Evolutionary conservation across 192 early-diverging fungal species (phyloP).

Genomic region (Lunasporangiospora selenospora): DNA sequence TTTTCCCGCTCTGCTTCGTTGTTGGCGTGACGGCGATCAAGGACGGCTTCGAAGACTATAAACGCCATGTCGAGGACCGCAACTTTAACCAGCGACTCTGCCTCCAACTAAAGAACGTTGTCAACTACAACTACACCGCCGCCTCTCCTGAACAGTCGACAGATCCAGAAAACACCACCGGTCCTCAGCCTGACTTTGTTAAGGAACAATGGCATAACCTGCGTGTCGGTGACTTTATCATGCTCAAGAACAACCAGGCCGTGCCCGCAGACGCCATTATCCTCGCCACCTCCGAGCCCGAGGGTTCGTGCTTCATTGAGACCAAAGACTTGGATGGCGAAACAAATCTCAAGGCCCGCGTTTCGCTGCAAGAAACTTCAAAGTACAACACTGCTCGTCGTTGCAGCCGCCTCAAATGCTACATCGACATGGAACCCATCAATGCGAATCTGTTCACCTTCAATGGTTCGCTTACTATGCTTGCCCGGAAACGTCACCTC

Average conservation of each 20-base stretch:
- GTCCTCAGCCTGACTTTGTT: slow-evolving; percentile 49
- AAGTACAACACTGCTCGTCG: slow-evolving; percentile 76
- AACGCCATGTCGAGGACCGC: slow-evolving; percentile 84
- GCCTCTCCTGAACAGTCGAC: slow-evolving; percentile 1
- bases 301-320: slow-evolving; percentile 85
- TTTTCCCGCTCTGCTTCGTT: slow-evolving; percentile 86
- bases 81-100: slow-evolving; percentile 78
- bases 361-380: slow-evolving; percentile 67
- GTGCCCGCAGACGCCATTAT: slow-evolving; percentile 88
- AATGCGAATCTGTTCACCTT: slow-evolving; percentile 80
- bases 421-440: slow-evolving; percentile 79
- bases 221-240: slow-evolving; percentile 88
- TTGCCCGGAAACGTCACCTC: slow-evolving; percentile 12
- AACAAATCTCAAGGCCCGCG: slow-evolving; percentile 93
- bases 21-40: slow-evolving; percentile 83
- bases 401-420: slow-evolving; percentile 68
- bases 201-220: slow-evolving; percentile 72
- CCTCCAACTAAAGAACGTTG: slow-evolving; percentile 49
- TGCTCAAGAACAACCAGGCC: slow-evolving; percentile 80
- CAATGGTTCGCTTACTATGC: slow-evolving; percentile 70
- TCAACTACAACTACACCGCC: slow-evolving; percentile 55
- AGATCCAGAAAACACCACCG: slow-evolving; percentile 5
- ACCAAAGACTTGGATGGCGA: slow-evolving; percentile 98
- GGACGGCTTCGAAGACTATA: slow-evolving; percentile 90
- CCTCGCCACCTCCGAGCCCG: slow-evolving; percentile 78